phyloP scores from a whole-genome alignment of 495 filamentous ascomycete species.

The Hypoxylon crocopeplum region DNA sequence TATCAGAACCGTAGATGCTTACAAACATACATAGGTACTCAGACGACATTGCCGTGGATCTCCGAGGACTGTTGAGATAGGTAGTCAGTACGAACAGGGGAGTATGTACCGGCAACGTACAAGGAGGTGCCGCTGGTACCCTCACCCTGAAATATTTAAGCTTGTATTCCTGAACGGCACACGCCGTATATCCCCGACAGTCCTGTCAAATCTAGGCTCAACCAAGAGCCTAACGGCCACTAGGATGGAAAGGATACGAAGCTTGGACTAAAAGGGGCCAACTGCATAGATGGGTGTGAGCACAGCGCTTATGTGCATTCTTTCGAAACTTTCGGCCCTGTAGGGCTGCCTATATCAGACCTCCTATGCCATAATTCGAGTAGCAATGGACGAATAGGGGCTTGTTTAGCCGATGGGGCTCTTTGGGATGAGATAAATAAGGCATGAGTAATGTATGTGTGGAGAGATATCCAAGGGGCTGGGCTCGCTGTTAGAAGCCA shows the following conservation, averaged over 20 bases:
- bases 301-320: constrained; percentile 23
- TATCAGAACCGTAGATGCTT: no score
- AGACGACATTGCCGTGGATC: no score
- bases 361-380: neutral
- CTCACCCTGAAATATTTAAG: constrained; percentile 4
- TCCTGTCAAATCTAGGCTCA: constrained; percentile 6
- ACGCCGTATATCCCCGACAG: neutral
- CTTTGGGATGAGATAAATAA: neutral
- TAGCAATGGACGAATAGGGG: constrained; percentile 10
- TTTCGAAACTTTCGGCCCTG: constrained; percentile 1
- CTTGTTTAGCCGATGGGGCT: neutral
- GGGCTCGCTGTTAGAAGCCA: constrained; percentile 4
- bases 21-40: no score
- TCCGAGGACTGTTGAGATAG: no score
- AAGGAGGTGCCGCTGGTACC: no score
- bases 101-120: no score
- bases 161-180: constrained; percentile 6
- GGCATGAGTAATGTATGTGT: no score
- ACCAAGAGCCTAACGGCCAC: neutral
- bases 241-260: neutral
- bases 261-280: neutral
- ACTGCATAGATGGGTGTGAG: neutral
- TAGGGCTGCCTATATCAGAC: constrained; percentile 4
- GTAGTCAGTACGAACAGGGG: no score
- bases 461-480: constrained; percentile 7